Conservation (phyloP, 2,329 filamentous ascomycete genomes). For the Lasiodiplodia sp. region DNA sequence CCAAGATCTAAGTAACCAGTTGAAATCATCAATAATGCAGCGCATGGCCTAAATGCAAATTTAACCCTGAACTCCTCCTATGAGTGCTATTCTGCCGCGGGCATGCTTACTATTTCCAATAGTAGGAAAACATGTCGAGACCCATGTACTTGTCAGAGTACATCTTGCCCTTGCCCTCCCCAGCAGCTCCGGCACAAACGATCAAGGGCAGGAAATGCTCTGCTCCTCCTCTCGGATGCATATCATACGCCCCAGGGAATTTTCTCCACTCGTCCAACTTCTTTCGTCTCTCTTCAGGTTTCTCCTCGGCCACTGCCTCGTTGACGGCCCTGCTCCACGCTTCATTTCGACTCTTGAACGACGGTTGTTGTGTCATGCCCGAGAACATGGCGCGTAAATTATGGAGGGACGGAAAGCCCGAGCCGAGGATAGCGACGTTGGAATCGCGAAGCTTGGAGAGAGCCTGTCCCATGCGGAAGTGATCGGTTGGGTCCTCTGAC, state of each 20-base stretch:
- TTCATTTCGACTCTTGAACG: constrained; percentile 42
- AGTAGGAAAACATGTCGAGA: constrained; percentile 63
- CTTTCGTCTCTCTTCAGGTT: constrained; percentile 46
- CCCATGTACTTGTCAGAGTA: constrained; percentile 61
- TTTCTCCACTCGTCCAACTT: constrained; percentile 58
- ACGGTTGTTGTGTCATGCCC: constrained; percentile 36
- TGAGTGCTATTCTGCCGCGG: not conserved
- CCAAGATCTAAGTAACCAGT: constrained; percentile 3
- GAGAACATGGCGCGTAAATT: constrained; percentile 60
- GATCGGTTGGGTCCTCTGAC: constrained; percentile 58
- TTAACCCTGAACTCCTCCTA: not conserved
- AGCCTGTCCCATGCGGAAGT: constrained; percentile 63
- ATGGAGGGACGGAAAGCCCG: constrained; percentile 66
- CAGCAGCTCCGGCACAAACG: constrained; percentile 62
- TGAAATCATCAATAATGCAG: not conserved
- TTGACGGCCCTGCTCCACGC: constrained; percentile 59
- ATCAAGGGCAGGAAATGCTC: constrained; percentile 68
- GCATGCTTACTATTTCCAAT: constrained; percentile 53
- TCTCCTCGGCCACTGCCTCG: constrained; percentile 48
- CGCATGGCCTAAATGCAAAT: not conserved
- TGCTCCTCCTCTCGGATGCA: constrained; percentile 62
- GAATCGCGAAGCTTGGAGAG: constrained; percentile 58
- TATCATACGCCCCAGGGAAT: constrained; percentile 58
- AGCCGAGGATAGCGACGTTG: constrained; percentile 67
- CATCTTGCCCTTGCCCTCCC: constrained; percentile 50